These are phyloP conservation scores for Globisporangium megalacanthum DNA, from an alignment of 352 stramenopile genomes.

Conservation along the genomic window DNA sequence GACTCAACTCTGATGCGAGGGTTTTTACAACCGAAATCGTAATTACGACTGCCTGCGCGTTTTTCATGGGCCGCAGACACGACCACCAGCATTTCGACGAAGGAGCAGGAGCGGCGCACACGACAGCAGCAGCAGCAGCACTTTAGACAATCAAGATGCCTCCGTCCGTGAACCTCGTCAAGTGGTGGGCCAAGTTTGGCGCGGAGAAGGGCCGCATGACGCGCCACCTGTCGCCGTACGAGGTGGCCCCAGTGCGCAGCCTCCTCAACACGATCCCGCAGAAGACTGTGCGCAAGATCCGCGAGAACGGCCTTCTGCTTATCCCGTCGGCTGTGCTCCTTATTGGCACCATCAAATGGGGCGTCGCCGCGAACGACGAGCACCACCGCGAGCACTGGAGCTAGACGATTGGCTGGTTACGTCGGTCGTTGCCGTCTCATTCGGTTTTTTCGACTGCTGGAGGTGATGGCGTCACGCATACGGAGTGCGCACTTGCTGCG, in stretches of 20 bases:
- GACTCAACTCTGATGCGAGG: neutral
- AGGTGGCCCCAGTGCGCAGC: conserved; percentile 57
- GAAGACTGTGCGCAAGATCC: conserved; percentile 79
- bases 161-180: conserved; percentile 39
- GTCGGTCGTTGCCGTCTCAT: neutral
- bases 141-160: conserved; percentile 23
- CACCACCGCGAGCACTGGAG: conserved; percentile 77
- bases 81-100: conserved; percentile 20
- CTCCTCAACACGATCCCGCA: conserved; percentile 65
- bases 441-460: neutral
- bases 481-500: too few species aligned
- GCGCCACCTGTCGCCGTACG: conserved; percentile 68
- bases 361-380: conserved; percentile 62
- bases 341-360: conserved; percentile 72
- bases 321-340: conserved; percentile 58
- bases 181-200: conserved; percentile 75
- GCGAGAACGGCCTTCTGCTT: conserved; percentile 71
- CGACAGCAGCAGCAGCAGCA: conserved; percentile 8
- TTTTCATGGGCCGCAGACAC: neutral
- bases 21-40: neutral
- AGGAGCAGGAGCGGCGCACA: neutral
- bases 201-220: conserved; percentile 53
- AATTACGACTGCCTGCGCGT: neutral
- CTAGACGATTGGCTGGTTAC: conserved; percentile 23
- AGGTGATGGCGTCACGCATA: neutral